Percentiles rank a stretch among this genome's conserved stretches.
These are phyloP conservation scores for Wilhelminamyces savonicus DNA, from an alignment of 805 yeast genomes.

Conservation along the genomic window DNA sequence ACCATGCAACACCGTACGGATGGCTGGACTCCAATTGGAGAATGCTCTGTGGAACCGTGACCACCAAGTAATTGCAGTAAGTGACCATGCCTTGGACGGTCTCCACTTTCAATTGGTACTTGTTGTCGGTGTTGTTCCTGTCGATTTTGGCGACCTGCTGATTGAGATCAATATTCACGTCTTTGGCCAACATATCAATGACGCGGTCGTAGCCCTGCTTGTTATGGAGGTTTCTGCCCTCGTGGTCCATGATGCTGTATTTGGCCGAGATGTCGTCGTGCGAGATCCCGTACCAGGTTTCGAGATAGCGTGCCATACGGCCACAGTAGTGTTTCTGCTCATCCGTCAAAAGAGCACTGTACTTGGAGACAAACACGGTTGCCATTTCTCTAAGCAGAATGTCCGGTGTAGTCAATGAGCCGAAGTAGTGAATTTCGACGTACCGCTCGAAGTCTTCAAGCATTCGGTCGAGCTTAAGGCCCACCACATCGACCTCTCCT, in stretches of 20 bases:
- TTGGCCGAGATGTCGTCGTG: slow-evolving; percentile 65
- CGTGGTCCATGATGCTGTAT: slow-evolving; percentile 60
- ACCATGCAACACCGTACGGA: slow-evolving; percentile 37
- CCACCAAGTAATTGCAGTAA: slow-evolving; percentile 52
- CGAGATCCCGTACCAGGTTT: slow-evolving; percentile 76
- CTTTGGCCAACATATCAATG: slow-evolving; percentile 32
- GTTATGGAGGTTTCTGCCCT: slow-evolving; percentile 74
- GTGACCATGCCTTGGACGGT: slow-evolving; percentile 25
- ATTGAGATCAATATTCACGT: slow-evolving; percentile 34
- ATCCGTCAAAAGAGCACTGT: slow-evolving; percentile 40
- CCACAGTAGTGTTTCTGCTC: slow-evolving; percentile 48
- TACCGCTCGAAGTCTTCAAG: slow-evolving; percentile 52
- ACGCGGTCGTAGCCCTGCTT: slow-evolving; percentile 52
- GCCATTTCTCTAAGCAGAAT: slow-evolving; percentile 46
- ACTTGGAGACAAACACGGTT: slow-evolving; percentile 39
- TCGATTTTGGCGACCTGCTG: slow-evolving; percentile 37
- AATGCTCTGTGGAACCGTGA: slow-evolving; percentile 75
- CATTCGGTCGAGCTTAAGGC: slow-evolving; percentile 26
- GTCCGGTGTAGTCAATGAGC: slow-evolving; percentile 44
- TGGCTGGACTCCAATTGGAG: slow-evolving; percentile 34
- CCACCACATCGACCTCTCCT: slow-evolving; percentile 28
- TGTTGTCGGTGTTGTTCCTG: slow-evolving; percentile 14
- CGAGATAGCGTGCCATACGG: slow-evolving; percentile 51
- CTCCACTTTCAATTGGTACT: slow-evolving; percentile 19
- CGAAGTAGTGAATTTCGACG: slow-evolving; percentile 51